phyloP scores from a whole-genome alignment of 371 early-diverging fungal species.

The Basidiobolus meristosporus region DNA sequence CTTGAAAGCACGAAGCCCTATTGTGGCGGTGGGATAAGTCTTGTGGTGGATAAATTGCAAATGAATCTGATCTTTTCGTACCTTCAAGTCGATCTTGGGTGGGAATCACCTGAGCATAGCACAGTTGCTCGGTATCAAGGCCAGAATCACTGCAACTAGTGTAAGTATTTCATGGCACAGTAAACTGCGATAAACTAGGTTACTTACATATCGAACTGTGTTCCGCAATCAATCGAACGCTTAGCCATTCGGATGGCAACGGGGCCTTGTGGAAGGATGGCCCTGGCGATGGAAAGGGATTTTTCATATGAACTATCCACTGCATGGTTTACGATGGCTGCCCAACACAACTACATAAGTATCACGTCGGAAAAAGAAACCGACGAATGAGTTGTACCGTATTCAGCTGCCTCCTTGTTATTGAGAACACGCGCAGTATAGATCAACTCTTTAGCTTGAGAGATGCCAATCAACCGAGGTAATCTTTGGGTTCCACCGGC shows the following conservation, averaged over 20 bases:
- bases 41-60: neutral
- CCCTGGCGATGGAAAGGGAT: slow-evolving; percentile 59
- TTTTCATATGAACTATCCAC: slow-evolving; percentile 47
- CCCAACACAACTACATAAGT: neutral
- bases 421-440: slow-evolving; percentile 61
- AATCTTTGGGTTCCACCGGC: slow-evolving; percentile 93
- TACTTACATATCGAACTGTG: slow-evolving; percentile 60
- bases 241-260: slow-evolving; percentile 81
- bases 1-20: slow-evolving; percentile 45
- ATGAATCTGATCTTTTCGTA: slow-evolving; percentile 2
- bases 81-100: slow-evolving; percentile 92
- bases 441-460: slow-evolving; percentile 83
- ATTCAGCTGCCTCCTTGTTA: slow-evolving; percentile 33
- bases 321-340: slow-evolving; percentile 68
- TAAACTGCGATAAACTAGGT: neutral
- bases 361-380: too few relatives aligned
- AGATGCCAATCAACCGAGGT: slow-evolving; percentile 66
- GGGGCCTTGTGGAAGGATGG: slow-evolving; percentile 70
- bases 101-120: slow-evolving; percentile 85
- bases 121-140: slow-evolving; percentile 81
- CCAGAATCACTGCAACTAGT: slow-evolving; percentile 41
- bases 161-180: neutral
- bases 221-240: slow-evolving; percentile 62
- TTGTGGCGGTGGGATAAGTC: neutral
- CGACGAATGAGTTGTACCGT: slow-evolving; percentile 17